Evolutionary conservation across 2,329 filamentous ascomycete species (phyloP).

Genomic region (Proliferodiscus dingleyae): DNA sequence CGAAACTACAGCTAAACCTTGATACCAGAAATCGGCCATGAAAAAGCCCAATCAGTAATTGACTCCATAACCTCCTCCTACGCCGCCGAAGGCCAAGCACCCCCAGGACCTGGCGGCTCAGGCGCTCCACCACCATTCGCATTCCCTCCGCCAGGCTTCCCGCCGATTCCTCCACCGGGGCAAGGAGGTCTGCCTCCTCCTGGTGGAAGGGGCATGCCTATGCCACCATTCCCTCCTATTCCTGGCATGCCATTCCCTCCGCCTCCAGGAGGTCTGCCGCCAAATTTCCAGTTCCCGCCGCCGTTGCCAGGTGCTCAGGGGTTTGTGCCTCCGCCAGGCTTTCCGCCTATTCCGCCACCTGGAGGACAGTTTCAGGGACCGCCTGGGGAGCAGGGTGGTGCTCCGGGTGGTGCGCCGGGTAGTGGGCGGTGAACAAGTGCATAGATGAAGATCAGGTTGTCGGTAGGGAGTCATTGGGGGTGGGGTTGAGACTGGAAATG

Average conservation of each 20-base stretch:
- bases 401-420: not conserved
- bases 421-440: not conserved
- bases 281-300: constrained; percentile 47
- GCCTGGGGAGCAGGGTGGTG: constrained; percentile 7
- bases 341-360: constrained; percentile 21
- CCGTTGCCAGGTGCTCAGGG: constrained; percentile 26
- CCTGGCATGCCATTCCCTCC: constrained; percentile 41
- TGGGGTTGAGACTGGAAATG: not conserved
- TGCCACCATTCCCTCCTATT: constrained; percentile 22
- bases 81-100: constrained; percentile 84
- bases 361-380: no score
- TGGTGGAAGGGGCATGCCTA: not conserved
- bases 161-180: constrained; percentile 25
- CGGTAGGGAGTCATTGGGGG: not conserved
- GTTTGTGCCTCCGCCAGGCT: constrained; percentile 15
- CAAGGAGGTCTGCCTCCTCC: constrained; percentile 26
- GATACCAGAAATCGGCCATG: constrained; percentile 84
- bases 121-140: constrained; percentile 52
- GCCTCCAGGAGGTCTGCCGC: constrained; percentile 43
- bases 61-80: constrained; percentile 97
- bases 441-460: not conserved
- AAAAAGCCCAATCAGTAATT: constrained; percentile 97
- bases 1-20: not conserved
- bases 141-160: constrained; percentile 50
- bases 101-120: constrained; percentile 65